phyloP scores from a whole-genome alignment of 768 basidiomycete species.

The Leccinum imitatum region DNA sequence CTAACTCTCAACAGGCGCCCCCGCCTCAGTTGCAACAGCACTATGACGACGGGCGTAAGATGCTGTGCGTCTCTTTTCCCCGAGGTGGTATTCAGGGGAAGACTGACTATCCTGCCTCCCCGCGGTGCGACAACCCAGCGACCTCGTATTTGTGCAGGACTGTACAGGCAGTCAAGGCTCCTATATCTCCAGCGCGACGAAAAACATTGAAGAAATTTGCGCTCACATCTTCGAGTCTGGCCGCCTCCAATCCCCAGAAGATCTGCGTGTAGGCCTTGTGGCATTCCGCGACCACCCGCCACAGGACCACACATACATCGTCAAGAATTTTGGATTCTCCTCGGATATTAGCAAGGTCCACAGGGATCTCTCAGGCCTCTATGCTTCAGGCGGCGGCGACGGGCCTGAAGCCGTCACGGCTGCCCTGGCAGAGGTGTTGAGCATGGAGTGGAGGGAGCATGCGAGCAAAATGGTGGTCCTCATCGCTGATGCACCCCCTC shows the following conservation, averaged over 20 bases:
- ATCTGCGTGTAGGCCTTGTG: slow-evolving; percentile 88
- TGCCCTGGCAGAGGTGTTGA: slow-evolving; percentile 79
- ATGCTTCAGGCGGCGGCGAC: slow-evolving; percentile 90
- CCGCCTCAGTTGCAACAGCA: slow-evolving; percentile 37
- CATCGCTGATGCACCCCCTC: slow-evolving; percentile 96
- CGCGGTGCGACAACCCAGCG: slow-evolving; percentile 43
- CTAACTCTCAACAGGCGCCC: slow-evolving; percentile 32
- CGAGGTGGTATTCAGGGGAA: slow-evolving; percentile 10
- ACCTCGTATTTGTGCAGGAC: slow-evolving; percentile 94
- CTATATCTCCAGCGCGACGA: slow-evolving; percentile 91
- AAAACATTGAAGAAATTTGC: slow-evolving; percentile 95
- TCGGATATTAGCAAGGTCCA: slow-evolving; percentile 89
- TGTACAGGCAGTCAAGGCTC: slow-evolving; percentile 91
- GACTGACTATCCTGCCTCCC: slow-evolving; percentile 14
- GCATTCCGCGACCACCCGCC: slow-evolving; percentile 97
- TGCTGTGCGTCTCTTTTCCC: slow-evolving; percentile 58
- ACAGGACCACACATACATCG: slow-evolving; percentile 93
- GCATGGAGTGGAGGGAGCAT: slow-evolving; percentile 86
- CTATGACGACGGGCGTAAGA: slow-evolving; percentile 53
- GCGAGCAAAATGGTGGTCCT: slow-evolving; percentile 96
- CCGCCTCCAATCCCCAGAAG: slow-evolving; percentile 81
- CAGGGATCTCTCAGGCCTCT: slow-evolving; percentile 75
- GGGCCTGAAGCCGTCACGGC: slow-evolving; percentile 98
- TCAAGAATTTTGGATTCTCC: slow-evolving; percentile 92
- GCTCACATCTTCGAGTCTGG: slow-evolving; percentile 94